A percentile compares a stretch with the other conserved stretches of the same genome.
These are phyloP conservation scores for Apiotrichum sp. DNA, from an alignment of 1,284 basidiomycete species.

Conservation along the genomic window DNA sequence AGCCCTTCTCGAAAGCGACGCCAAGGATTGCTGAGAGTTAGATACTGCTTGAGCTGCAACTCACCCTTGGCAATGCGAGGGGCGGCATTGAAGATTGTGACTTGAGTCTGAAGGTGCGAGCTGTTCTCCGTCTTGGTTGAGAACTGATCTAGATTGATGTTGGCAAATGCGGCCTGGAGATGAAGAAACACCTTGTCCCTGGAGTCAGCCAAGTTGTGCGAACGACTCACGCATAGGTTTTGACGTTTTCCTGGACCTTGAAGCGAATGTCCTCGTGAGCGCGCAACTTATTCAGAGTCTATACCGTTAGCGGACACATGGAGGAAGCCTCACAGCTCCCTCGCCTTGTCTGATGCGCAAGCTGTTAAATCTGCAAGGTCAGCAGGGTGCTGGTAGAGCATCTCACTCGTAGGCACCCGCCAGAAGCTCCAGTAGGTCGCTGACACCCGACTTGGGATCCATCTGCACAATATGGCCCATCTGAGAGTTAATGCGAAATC, in stretches of 20 bases:
- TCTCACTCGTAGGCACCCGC: slow-evolving; percentile 23
- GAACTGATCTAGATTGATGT: slow-evolving; percentile 29
- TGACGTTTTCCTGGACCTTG: slow-evolving; percentile 21
- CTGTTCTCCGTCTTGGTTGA: slow-evolving; percentile 23
- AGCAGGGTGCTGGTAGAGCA: too few relatives aligned
- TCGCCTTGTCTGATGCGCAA: slow-evolving; percentile 41
- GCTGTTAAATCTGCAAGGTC: slow-evolving; percentile 27
- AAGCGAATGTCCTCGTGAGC: slow-evolving; percentile 29
- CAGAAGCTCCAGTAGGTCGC: slow-evolving; percentile 26
- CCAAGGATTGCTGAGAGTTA: slow-evolving; percentile 28
- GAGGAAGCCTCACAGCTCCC: slow-evolving; percentile 18
- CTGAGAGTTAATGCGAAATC: not conserved
- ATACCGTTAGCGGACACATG: not conserved
- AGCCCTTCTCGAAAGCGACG: slow-evolving; percentile 23
- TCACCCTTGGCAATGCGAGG: slow-evolving; percentile 35
- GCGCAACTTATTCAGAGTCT: slow-evolving; percentile 35
- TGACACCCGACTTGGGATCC: slow-evolving; percentile 14
- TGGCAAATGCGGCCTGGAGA: slow-evolving; percentile 37
- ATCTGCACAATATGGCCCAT: slow-evolving; percentile 28
- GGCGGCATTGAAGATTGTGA: slow-evolving; percentile 33
- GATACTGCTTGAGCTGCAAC: not conserved
- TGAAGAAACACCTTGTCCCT: slow-evolving; percentile 45
- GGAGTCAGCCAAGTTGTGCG: slow-evolving; percentile 6
- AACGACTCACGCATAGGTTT: slow-evolving; percentile 26
- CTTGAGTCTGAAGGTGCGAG: slow-evolving; percentile 24